Evolutionary conservation across 257 asterid genomes (phyloP).

Genomic region (Schizonepeta tenuifolia): DNA sequence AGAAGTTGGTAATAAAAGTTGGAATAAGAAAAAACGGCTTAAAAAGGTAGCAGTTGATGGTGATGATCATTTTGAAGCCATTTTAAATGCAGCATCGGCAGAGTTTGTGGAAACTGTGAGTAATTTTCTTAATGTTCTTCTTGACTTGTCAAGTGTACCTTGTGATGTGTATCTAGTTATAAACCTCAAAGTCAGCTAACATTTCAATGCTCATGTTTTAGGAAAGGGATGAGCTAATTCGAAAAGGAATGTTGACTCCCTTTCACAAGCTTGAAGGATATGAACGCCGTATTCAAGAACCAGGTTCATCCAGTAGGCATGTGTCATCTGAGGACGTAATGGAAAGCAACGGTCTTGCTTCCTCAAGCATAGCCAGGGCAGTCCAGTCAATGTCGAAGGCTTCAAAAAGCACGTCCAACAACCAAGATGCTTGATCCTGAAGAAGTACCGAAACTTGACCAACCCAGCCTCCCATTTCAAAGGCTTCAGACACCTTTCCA

Average conservation of each 20-base stretch:
- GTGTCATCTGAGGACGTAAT: slow-evolving; percentile 38
- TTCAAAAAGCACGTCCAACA: slow-evolving; percentile 77
- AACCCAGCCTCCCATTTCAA: slow-evolving; percentile 77
- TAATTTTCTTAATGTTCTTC: slow-evolving; percentile 33
- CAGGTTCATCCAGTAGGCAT: slow-evolving; percentile 58
- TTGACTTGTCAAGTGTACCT: slow-evolving; percentile 15
- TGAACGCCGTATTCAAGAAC: slow-evolving; percentile 85
- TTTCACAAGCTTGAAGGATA: slow-evolving; percentile 94
- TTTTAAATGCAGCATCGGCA: slow-evolving; percentile 80
- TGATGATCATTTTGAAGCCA: slow-evolving; percentile 87
- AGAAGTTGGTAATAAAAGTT: slow-evolving; percentile 48
- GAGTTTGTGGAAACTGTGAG: slow-evolving; percentile 97
- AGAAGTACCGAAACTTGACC: slow-evolving; percentile 71
- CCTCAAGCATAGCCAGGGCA: slow-evolving; percentile 80
- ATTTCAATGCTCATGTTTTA: slow-evolving; percentile 42
- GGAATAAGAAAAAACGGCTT: slow-evolving; percentile 51
- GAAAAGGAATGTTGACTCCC: slow-evolving; percentile 95
- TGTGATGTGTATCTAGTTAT: slow-evolving; percentile 23
- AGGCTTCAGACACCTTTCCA: slow-evolving; percentile 62
- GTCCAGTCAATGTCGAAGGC: slow-evolving; percentile 75
- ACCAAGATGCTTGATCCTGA: slow-evolving; percentile 82
- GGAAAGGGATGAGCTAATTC: slow-evolving; percentile 95
- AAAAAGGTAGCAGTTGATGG: slow-evolving; percentile 65
- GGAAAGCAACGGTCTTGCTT: slow-evolving; percentile 50
- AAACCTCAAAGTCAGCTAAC: slow-evolving; percentile 30